phyloP scores from a whole-genome alignment of 2,329 filamentous ascomycete species.

The Didymella sp. region DNA sequence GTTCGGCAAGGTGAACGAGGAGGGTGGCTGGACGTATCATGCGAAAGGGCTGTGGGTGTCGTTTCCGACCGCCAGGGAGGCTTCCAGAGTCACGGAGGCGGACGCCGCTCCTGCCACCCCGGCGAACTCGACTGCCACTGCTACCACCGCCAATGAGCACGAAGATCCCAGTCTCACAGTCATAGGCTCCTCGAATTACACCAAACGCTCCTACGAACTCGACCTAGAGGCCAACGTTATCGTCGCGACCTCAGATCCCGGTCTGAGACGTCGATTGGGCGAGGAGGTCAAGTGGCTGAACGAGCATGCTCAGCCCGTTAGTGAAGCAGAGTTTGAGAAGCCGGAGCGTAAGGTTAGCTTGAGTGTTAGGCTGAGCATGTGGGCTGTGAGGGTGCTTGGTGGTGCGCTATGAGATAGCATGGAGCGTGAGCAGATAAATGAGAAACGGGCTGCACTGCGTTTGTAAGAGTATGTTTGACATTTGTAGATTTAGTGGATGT shows the following conservation, averaged over 20 bases:
- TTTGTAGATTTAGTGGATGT: background rate
- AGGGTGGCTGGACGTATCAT: constrained; percentile 94
- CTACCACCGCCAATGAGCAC: too few species aligned
- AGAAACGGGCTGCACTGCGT: background rate
- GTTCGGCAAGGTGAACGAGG: constrained; percentile 77
- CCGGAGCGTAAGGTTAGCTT: constrained; percentile 84
- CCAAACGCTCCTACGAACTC: constrained; percentile 87
- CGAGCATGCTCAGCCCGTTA: constrained; percentile 72
- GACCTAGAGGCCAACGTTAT: constrained; percentile 90
- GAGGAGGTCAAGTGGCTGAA: constrained; percentile 83
- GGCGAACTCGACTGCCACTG: too few species aligned
- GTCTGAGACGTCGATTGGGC: constrained; percentile 73
- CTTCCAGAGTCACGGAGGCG: background rate
- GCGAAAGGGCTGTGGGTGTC: constrained; percentile 96
- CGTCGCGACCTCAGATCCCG: constrained; percentile 79
- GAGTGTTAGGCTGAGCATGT: constrained; percentile 89
- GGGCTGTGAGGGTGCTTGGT: constrained; percentile 85
- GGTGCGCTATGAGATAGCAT: constrained; percentile 72
- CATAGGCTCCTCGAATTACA: constrained; percentile 94
- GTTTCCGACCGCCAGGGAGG: constrained; percentile 56
- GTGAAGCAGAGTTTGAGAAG: constrained; percentile 78
- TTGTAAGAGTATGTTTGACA: background rate
- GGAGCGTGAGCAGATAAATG: background rate
- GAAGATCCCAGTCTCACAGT: constrained; percentile 77
- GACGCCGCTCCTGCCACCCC: background rate